Base-by-base conservation (phyloP, 768 basidiomycete genomes). In the Crucibulum laeve region DNA sequence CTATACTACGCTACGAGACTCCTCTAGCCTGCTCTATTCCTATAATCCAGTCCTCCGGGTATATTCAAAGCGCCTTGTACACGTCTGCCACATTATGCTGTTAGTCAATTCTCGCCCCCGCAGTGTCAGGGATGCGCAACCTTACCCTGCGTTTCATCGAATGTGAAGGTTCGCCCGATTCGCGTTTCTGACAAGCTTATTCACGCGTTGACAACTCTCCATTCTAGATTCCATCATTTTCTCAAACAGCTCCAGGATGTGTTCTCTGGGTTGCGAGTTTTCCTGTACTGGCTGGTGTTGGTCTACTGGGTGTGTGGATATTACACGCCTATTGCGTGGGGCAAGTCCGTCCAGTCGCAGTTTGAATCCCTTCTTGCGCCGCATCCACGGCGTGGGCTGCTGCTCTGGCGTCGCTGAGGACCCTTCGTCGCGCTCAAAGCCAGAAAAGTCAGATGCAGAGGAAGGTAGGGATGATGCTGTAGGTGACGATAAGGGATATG, bases 201-300 rank as follows among this genome's bases (percentile, higher is more conserved):
- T 77, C 41, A 84, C 69, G 25, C 83, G 70, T 50, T 82, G 73
- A 59, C 86, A 88, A 54, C 82, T 86, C 60, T 87, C 85, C 74
- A 88, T 79, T 43, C 86, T 74, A 2, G 79, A 70, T 53, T 85
- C 81, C 69, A 87, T 77, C 67, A 88, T 80, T 47, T 77, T 74
- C 45, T 82, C 82, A 54, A 84, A 85, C 69, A 80, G 74, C 52
- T 79, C 74, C 47, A 88, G 64, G 42, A 88, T 71, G 42, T 70
- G 75, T 21, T 79, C 73, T 34, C 59, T 57, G 23, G 57, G 56
- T 17, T 54, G 49, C 25, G 53, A 45, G 42, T 42, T 36, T 38
- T 17, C 40, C 38, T 52, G 41, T 34, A 46, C 48, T 5, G 25
- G 42, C 45, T 42, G 43, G 38, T 46, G 56, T 49, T 49, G 38